Percentiles rank a stretch among this genome's conserved stretches.
Evolutionary conservation across 2,329 filamentous ascomycete species (phyloP).

Genomic region (Cladobotryum protrusum): DNA sequence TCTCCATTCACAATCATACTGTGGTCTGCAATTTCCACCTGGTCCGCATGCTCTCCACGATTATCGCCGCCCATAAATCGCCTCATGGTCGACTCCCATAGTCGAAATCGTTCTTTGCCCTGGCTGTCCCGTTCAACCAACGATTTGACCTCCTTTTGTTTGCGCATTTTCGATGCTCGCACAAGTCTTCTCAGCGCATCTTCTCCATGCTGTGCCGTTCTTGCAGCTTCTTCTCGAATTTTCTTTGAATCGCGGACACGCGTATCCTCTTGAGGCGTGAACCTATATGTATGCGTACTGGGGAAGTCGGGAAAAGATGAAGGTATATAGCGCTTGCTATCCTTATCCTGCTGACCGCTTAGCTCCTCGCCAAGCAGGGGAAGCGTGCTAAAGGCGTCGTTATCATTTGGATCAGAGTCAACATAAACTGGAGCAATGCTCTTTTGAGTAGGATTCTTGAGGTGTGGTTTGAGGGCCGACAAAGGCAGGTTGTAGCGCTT

Average conservation of each 20-base stretch:
- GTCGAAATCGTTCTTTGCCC: slow-evolving; percentile 49
- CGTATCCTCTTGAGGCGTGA: slow-evolving; percentile 47
- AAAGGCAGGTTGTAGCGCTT: slow-evolving; percentile 46
- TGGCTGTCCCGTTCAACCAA: slow-evolving; percentile 46
- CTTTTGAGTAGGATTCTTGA: slow-evolving; percentile 45
- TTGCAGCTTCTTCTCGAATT: slow-evolving; percentile 53
- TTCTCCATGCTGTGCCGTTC: slow-evolving; percentile 56
- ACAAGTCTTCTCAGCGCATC: slow-evolving; percentile 54
- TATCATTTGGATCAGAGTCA: slow-evolving; percentile 32
- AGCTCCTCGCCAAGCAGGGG: slow-evolving; percentile 48
- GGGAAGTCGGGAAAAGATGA: slow-evolving; percentile 55
- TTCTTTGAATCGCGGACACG: slow-evolving; percentile 47
- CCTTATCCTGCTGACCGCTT: slow-evolving; percentile 52
- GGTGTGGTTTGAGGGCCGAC: slow-evolving; percentile 48
- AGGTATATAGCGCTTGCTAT: slow-evolving; percentile 51
- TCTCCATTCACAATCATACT: slow-evolving; percentile 61
- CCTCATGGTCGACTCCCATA: slow-evolving; percentile 58
- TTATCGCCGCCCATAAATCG: slow-evolving; percentile 39
- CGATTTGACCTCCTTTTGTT: slow-evolving; percentile 57
- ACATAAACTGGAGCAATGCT: slow-evolving; percentile 33
- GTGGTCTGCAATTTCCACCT: slow-evolving; percentile 52
- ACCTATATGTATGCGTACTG: slow-evolving; percentile 58
- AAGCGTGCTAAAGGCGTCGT: slow-evolving; percentile 35
- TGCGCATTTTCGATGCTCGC: slow-evolving; percentile 56
- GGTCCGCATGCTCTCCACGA: slow-evolving; percentile 27